These are phyloP conservation scores for Agrocybe praecox DNA, from an alignment of 768 basidiomycete genomes.

Conservation along the genomic window DNA sequence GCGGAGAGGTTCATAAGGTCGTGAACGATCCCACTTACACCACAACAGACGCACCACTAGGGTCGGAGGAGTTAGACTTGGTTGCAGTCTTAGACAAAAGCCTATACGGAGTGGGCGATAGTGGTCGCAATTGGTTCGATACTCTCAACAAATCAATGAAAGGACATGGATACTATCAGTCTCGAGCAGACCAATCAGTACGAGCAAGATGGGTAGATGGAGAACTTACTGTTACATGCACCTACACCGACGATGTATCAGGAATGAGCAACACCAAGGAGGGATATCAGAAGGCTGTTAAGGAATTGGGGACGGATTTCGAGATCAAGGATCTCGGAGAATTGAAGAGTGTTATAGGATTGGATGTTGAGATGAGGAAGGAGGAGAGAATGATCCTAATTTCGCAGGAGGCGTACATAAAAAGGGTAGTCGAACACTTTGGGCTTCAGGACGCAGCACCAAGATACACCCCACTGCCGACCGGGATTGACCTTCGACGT, in stretches of 20 bases:
- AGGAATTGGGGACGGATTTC: constrained; percentile 1
- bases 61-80: neutral
- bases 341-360: neutral
- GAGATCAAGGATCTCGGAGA: constrained; percentile 6
- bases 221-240: neutral
- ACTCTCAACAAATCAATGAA: neutral
- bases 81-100: neutral
- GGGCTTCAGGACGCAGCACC: neutral
- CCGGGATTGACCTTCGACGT: constrained; percentile 5
- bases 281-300: neutral
- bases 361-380: neutral
- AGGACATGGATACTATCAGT: neutral
- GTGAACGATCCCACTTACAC: neutral
- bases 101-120: neutral
- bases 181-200: constrained; percentile 3
- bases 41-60: neutral
- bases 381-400: neutral
- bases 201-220: neutral
- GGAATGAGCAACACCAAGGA: neutral
- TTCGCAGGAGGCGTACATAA: neutral
- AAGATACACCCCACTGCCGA: constrained; percentile 5
- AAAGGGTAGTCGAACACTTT: neutral
- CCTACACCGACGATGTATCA: constrained; percentile 8
- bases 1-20: constrained; percentile 2
- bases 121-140: neutral